These are phyloP conservation scores for Cystobasidiaceae sp. DNA, from an alignment of 1,284 basidiomycete genomes.

Conservation along the genomic window DNA sequence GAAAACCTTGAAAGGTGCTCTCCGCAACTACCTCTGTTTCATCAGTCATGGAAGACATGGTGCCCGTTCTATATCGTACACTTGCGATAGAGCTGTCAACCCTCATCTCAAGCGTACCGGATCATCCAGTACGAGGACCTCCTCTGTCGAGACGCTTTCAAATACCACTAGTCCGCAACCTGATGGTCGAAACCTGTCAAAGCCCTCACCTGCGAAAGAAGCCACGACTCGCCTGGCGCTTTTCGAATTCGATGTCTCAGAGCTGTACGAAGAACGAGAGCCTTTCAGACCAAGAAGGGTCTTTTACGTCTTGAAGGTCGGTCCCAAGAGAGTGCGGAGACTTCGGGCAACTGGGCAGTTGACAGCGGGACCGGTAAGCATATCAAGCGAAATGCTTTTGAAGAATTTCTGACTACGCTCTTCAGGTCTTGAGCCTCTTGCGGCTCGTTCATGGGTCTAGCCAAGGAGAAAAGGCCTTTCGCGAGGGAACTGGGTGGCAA, in stretches of 20 bases:
- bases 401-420: not conserved
- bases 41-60: not conserved
- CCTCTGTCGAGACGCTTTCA: too few species aligned
- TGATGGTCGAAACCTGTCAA: not conserved
- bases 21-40: conserved; percentile 22
- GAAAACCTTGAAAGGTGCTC: conserved; percentile 17
- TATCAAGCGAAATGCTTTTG: too few species aligned
- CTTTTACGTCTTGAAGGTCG: not conserved
- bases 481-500: too few species aligned
- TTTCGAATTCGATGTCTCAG: not conserved
- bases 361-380: not conserved
- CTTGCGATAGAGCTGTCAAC: conserved; percentile 20
- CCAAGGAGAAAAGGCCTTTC: too few species aligned
- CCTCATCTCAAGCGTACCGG: conserved; percentile 11
- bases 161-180: not conserved
- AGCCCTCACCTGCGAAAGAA: not conserved
- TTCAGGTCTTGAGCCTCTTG: too few species aligned
- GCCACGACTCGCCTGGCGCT: not conserved
- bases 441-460: too few species aligned
- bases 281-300: not conserved
- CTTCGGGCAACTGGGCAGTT: not conserved
- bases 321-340: not conserved
- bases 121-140: too few species aligned
- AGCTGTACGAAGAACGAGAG: not conserved
- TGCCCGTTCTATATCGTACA: not conserved